phyloP scores from a whole-genome alignment of 2,329 filamentous ascomycete species.

The Microthyrium microscopicum region DNA sequence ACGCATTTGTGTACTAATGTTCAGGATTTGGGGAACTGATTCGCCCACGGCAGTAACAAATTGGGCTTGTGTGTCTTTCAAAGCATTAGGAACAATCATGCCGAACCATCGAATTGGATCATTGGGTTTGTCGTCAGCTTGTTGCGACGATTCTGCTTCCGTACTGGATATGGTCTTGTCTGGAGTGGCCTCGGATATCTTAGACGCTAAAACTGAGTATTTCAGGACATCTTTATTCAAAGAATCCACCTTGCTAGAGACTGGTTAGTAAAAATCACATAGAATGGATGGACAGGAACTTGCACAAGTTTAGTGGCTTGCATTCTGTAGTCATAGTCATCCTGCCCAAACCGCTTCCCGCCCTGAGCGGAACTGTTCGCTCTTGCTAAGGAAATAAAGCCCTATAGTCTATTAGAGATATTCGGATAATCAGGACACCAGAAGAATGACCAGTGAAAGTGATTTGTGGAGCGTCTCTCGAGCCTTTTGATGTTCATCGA shows the following conservation, averaged over 20 bases:
- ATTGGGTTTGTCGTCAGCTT: conserved; percentile 8
- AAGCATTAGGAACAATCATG: conserved; percentile 31
- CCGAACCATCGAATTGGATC: conserved; percentile 44
- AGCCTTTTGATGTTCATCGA: conserved; percentile 50
- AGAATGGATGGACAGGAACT: conserved; percentile 16
- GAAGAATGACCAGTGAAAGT: conserved; percentile 34
- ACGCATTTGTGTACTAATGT: conserved; percentile 43
- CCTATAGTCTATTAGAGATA: conserved; percentile 14
- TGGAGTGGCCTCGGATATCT: background rate
- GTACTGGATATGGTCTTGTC: background rate
- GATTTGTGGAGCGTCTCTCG: conserved; percentile 36
- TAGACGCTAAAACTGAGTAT: background rate
- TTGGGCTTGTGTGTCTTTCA: conserved; percentile 40
- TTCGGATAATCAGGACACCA: no score
- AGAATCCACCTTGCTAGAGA: background rate
- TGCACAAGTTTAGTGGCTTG: conserved; percentile 37
- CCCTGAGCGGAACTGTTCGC: conserved; percentile 57
- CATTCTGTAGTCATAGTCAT: conserved; percentile 61
- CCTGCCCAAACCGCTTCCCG: conserved; percentile 47
- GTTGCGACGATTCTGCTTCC: background rate
- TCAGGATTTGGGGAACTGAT: conserved; percentile 40
- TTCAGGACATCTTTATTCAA: background rate
- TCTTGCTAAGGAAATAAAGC: conserved; percentile 42
- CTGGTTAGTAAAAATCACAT: no score
- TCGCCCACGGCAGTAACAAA: conserved; percentile 40